Base-by-base conservation (phyloP, 164 flowering plant genomes). In the Magnolia officinalis region DNA sequence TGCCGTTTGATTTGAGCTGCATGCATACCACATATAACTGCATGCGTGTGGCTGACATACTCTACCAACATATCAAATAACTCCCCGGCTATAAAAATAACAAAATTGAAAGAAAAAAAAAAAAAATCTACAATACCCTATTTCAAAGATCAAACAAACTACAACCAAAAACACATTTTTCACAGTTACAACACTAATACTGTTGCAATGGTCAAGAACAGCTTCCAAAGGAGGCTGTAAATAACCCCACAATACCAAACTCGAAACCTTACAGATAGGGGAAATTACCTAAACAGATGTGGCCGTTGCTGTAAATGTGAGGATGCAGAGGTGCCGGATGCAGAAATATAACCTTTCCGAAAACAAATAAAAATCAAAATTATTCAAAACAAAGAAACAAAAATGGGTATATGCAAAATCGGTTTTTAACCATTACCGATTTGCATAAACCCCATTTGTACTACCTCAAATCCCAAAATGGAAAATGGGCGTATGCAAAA, bases 221-320 rank as follows among this genome's bases (percentile, higher is more conserved):
- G 18, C 18, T 55, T 55, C 61, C 3, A 0, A 11, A 55, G 61
- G 61, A 55, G 18, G 18, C 61, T 2, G 18, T 11, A 55, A 55
- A 55, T 11, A 55, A 55, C 13, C 13, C 13, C 61, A 55, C 13
- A 55, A 55, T 10, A 55, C 13, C 13, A 10, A 55, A 55, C 18
- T 16, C 61, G 18, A 55, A 55, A 55, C 61, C 61, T 11, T 14
- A 13, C n/a, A 68, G 31, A 14, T 68, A 18, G n/a, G 4, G 26
- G 31, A 23, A 68, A 29, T 82, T 85, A 93, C 98, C 98, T 88
- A 95, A 86, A 86, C 98, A 95, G 72, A 95, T 95, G 79, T 95
- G 98, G 7, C 98, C 98, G 73, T 95, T 93, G 89, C 98, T 93
- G 67, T 95, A 95, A 61, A 95, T 93, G 74, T 95, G 98, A 75